Base-by-base conservation (phyloP, 208 protist species). In the Trypanosomatidae sp. region DNA sequence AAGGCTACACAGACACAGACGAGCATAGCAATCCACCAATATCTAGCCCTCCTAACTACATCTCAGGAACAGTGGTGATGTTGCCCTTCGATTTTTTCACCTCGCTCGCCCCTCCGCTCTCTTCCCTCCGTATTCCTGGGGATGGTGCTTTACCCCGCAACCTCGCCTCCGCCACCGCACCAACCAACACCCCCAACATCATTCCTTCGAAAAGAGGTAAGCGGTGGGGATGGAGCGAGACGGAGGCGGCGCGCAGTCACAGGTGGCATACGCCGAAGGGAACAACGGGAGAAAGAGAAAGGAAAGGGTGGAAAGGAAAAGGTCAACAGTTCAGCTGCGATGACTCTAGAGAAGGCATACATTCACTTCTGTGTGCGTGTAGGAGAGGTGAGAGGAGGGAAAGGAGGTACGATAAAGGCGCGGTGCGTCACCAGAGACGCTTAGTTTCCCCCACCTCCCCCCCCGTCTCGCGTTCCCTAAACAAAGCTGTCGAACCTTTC, bases 31-130 rank as follows among this genome's bases (percentile, higher is more conserved):
- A 17, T 33, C 3, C 2, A 59, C 9, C 53, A 13, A 17, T 19
- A 52, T 76, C 71, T 76, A 43, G 73, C 73, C 73, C 25, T 39
- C 53, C 62, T 66, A 71, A 77, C 73, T 77, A 77, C 73, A 77
- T 77, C 73, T 66, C 73, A 71, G 66, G 44, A 77, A 77, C 66
- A 77, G 46, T 67, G 66, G 66, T 52, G 53, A 59, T 33, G 53
- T 59, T 19, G 25, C 25, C 53, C 10, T 19, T 25, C 10, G 3
- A 33, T 49, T 19, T 36, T 36, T 28, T 33, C 55, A 33, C 53
- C 43, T 25, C n/a, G 25, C 44, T 43, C 65, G n/a, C 62, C n/a
- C 25, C 25, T 39, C 53, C 8, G 53, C 1, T 17, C 53, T 59
- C 25, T 33, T 12, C 53, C 33, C 25, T 25, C 25, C 33, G 10